Base-by-base conservation (phyloP, 1,139 yeast species). In the Debaryomycetaceae sp. region DNA sequence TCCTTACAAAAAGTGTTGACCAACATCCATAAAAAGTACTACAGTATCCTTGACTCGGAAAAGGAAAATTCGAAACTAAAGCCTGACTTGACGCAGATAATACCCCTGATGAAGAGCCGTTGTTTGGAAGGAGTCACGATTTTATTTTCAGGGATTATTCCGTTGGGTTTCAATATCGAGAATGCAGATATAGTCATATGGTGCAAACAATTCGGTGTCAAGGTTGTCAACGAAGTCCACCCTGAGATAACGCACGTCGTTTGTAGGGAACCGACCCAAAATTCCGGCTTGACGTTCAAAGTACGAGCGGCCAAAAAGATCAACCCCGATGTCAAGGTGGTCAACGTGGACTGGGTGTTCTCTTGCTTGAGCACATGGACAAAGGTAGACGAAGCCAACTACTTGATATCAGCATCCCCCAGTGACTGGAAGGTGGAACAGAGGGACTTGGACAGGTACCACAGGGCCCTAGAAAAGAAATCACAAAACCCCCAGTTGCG, bases 331-430 rank as follows among this genome's bases (percentile, higher is more conserved):
- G 84, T 83, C 30, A 83, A 85, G 52, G 77, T 92, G 26, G 96
- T 92, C n/a, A 84, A 82, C 53, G 89, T 95, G 1, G 94, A 86
- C 55, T 92, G 98, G 98, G 63, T 92, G 4, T 89, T 89, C 65
- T 83, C 86, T 17, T 87, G 96, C 58, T 71, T 92, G 48, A 81
- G 89, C 13, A 64, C 73, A 15, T 92, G 98, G 98, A 67, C 70
- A 38, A 77, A 75, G 39, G 82, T 81, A 0, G 80, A 83, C 24
- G 95, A 86, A 51, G 67, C 59, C 3, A 79, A 76, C 6, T 89
- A 73, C 56, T 61, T 73, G 37, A 65, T 89, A n/a, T 62, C 67
- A 8, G 70, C 78, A 9, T 70, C 67, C 11, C 67, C 62, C 13
- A 55, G 55, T 11, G 65, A 73, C 31, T 71, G 76, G 76, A 49